A percentile compares a stretch with the other conserved stretches of the same genome.
Conservation (phyloP, 2,329 filamentous ascomycete species). For the Teratosphaeria pseudoeucalypti region DNA sequence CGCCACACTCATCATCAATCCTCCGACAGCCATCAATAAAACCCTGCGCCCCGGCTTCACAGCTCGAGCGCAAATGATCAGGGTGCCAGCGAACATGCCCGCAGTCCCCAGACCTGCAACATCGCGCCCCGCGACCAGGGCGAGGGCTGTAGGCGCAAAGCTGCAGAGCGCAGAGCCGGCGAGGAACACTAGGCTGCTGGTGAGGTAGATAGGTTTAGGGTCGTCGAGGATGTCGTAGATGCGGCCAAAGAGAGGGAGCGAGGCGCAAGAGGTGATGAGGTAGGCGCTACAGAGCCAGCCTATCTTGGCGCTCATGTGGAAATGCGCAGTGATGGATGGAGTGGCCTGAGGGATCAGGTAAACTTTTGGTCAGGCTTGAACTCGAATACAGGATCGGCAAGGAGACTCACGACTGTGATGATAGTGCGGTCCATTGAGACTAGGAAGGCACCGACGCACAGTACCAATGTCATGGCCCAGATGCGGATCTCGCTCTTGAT, state of each 20-base stretch:
- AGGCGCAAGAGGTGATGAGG: conserved; percentile 6
- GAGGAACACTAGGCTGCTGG: conserved; percentile 17
- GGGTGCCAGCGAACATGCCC: conserved; percentile 14
- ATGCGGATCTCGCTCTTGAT: neutral
- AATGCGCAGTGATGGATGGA: conserved; percentile 36
- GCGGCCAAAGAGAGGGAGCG: conserved; percentile 6
- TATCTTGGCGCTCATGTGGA: conserved; percentile 33
- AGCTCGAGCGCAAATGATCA: conserved; percentile 12
- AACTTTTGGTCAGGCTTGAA: conserved; percentile 10
- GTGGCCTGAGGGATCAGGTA: conserved; percentile 22
- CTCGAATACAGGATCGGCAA: neutral
- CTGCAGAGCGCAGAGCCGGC: conserved; percentile 20
- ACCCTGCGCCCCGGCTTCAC: neutral
- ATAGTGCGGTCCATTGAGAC: conserved; percentile 1
- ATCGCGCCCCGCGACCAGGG: conserved; percentile 10
- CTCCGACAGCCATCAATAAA: conserved; percentile 3
- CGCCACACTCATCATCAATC: conserved; percentile 12
- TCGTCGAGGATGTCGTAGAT: conserved; percentile 1
- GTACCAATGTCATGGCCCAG: neutral
- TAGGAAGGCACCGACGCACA: neutral
- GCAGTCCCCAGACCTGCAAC: conserved; percentile 11
- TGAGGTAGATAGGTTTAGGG: conserved; percentile 18
- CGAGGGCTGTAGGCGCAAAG: conserved; percentile 7
- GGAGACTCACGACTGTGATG: neutral
- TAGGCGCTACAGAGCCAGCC: conserved; percentile 31